Evolutionary conservation across 148 eudicot genomes (phyloP).

Genomic region (Spergularia bocconei): DNA sequence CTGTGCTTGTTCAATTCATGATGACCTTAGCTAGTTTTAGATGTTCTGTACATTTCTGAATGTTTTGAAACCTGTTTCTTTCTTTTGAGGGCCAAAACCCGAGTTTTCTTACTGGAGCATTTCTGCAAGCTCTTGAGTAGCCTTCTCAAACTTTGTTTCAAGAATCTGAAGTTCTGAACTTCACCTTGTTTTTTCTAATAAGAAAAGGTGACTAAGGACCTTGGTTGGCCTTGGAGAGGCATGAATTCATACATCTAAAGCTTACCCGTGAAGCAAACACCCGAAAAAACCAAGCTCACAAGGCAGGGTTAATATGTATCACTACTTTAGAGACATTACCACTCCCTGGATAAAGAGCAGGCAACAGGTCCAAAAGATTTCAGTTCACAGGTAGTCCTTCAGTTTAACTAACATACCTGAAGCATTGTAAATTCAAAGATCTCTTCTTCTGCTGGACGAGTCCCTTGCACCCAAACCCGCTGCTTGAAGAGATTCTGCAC

Average conservation of each 20-base stretch:
- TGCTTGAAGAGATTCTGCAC: slow-evolving; percentile 70
- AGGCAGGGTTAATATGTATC: no score
- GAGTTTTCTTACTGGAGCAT: no score
- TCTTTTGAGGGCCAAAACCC: no score
- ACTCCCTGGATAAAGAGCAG: not conserved
- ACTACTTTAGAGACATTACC: no score
- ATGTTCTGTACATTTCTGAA: not conserved
- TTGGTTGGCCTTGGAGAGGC: not conserved
- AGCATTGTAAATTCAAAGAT: slow-evolving; percentile 80
- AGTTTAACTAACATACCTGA: slow-evolving; percentile 52
- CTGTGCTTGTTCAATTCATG: not conserved
- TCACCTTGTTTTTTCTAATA: not conserved
- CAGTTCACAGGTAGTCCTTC: not conserved
- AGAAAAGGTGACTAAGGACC: not conserved
- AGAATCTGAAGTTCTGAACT: not conserved
- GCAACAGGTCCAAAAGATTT: not conserved
- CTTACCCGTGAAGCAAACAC: no score
- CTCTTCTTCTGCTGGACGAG: slow-evolving; percentile 92
- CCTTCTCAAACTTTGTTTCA: no score
- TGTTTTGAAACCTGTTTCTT: no score
- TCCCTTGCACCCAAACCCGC: slow-evolving; percentile 85
- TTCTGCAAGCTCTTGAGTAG: no score
- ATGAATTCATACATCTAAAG: not conserved
- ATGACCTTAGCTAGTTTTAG: not conserved
- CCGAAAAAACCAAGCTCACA: no score